Evolutionary conservation across 768 basidiomycete genomes (phyloP).

Genomic region (Tylopilus sp.): DNA sequence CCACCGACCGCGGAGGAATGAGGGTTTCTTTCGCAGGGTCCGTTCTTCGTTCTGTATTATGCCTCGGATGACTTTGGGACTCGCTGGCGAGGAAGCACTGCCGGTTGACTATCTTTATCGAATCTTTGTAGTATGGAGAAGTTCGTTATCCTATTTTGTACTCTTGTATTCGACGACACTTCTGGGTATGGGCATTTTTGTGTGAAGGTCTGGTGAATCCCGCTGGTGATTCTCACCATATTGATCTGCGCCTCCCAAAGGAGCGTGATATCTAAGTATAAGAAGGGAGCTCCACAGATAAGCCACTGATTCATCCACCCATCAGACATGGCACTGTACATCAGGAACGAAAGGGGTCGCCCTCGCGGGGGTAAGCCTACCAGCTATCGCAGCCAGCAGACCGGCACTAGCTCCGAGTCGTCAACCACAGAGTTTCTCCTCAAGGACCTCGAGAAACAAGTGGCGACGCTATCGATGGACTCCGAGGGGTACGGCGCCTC

Average conservation of each 20-base stretch:
- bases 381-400: background rate
- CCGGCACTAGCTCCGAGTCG: background rate
- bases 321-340: constrained; percentile 19
- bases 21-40: background rate
- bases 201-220: background rate
- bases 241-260: constrained; percentile 13
- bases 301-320: background rate
- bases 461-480: constrained; percentile 19
- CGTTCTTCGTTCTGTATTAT: background rate
- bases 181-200: background rate
- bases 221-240: background rate
- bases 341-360: constrained; percentile 4
- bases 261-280: background rate
- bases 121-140: constrained; percentile 13
- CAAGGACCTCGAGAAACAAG: constrained; percentile 18
- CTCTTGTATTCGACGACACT: constrained; percentile 1
- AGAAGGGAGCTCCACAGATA: background rate
- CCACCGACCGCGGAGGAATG: constrained; percentile 27
- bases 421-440: constrained; percentile 13
- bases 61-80: constrained; percentile 1
- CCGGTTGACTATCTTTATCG: constrained; percentile 22
- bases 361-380: constrained; percentile 15
- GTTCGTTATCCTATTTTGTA: background rate
- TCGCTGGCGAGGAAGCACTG: constrained; percentile 23
- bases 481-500: background rate